A percentile compares a stretch with the other conserved stretches of the same genome.
Evolutionary conservation across 768 basidiomycete genomes (phyloP).

Genomic region (Nidularia pulvinata): DNA sequence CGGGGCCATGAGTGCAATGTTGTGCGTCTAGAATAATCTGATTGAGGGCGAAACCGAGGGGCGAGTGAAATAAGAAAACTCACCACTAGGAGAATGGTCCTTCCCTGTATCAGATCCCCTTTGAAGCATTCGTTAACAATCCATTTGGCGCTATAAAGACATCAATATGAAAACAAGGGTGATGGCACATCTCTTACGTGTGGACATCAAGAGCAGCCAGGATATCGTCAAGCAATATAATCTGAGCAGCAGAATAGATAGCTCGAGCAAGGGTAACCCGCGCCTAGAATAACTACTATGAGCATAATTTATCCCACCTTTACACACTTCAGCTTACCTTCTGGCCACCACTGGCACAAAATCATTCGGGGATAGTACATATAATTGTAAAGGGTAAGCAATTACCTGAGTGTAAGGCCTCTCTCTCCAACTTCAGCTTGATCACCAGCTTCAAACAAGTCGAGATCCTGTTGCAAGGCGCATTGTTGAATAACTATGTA

Average conservation of each 20-base stretch:
- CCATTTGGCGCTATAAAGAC: slow-evolving; percentile 76
- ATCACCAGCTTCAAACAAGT: slow-evolving; percentile 69
- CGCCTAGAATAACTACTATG: slow-evolving; percentile 23
- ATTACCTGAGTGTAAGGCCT: slow-evolving; percentile 49
- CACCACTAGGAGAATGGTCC: slow-evolving; percentile 85
- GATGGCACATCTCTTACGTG: slow-evolving; percentile 10
- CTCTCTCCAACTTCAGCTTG: slow-evolving; percentile 74
- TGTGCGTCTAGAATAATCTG: slow-evolving; percentile 34
- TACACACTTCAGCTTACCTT: slow-evolving; percentile 2
- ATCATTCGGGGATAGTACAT: not conserved
- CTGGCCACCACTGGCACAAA: not conserved
- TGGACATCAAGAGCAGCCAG: slow-evolving; percentile 58
- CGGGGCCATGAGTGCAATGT: slow-evolving; percentile 49
- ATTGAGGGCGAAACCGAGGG: not conserved
- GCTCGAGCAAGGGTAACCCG: slow-evolving; percentile 45
- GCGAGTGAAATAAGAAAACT: slow-evolving; percentile 8
- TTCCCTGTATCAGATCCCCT: slow-evolving; percentile 74
- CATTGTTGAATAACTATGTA: slow-evolving; percentile 65
- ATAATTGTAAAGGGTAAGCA: not conserved
- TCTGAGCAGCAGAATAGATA: slow-evolving; percentile 49
- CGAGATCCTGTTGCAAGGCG: slow-evolving; percentile 70
- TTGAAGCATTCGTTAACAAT: slow-evolving; percentile 78
- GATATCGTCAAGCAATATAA: slow-evolving; percentile 74
- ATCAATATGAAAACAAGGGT: not conserved
- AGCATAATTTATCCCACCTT: slow-evolving; percentile 38